Evolutionary conservation across 169 alveolate genomes (phyloP).

Genomic region (Babesia gibsoni): DNA sequence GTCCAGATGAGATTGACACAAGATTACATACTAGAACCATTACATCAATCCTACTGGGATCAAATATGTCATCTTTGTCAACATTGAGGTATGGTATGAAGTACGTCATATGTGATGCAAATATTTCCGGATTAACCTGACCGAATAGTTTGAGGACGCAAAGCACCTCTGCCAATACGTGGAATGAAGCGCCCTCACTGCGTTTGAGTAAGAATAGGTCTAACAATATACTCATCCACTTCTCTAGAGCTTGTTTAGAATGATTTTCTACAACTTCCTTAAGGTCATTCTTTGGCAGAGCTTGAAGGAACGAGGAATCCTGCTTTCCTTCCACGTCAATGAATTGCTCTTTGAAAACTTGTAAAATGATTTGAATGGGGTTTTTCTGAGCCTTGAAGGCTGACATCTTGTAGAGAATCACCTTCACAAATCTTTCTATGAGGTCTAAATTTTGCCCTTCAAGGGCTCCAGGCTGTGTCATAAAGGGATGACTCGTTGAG

Average conservation of each 20-base stretch:
- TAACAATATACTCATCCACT: constrained; percentile 37
- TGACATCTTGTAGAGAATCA: constrained; percentile 49
- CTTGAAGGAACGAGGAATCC: background rate
- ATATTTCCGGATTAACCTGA: constrained; percentile 32
- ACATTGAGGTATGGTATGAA: constrained; percentile 42
- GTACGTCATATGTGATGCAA: constrained; percentile 35
- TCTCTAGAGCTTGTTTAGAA: background rate
- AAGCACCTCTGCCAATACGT: constrained; percentile 39
- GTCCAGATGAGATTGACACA: constrained; percentile 32
- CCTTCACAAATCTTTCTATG: constrained; percentile 29
- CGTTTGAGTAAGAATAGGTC: constrained; percentile 31
- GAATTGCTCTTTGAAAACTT: constrained; percentile 1
- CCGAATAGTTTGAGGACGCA: constrained; percentile 48
- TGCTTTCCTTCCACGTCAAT: background rate
- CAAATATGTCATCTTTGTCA: constrained; percentile 8
- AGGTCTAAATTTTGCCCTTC: background rate
- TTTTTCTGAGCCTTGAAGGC: constrained; percentile 40
- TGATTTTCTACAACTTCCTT: background rate
- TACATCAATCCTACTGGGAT: constrained; percentile 15
- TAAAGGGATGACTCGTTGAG: background rate
- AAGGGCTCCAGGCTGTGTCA: background rate
- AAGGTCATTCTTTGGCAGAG: background rate
- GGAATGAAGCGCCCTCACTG: constrained; percentile 25
- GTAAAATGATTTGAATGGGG: constrained; percentile 4
- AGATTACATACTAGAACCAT: constrained; percentile 44